These are phyloP conservation scores for Cryptococcus wingfieldii DNA, from an alignment of 1,284 basidiomycete species.

Conservation along the genomic window DNA sequence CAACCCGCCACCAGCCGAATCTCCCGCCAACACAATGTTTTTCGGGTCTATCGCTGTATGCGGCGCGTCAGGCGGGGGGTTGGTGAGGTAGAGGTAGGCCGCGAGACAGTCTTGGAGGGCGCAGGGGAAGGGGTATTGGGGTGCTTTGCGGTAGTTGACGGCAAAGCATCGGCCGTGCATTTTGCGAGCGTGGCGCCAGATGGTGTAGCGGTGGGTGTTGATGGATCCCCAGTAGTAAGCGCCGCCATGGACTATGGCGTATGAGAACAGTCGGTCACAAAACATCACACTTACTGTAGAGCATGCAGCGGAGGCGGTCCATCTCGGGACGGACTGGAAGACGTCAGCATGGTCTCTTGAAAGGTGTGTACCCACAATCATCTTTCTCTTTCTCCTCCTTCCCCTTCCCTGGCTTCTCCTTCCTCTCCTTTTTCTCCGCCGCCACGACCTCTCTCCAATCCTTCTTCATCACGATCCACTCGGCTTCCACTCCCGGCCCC, in stretches of 20 bases:
- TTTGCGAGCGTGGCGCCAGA: conserved; percentile 78
- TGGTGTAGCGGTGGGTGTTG: conserved; percentile 62
- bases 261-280: not conserved
- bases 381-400: conserved; percentile 3
- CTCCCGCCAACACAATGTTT: conserved; percentile 76
- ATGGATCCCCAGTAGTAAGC: conserved; percentile 55
- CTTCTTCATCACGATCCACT: conserved; percentile 74
- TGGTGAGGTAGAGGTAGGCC: conserved; percentile 70
- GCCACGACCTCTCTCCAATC: conserved; percentile 47
- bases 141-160: conserved; percentile 79
- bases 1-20: conserved; percentile 91
- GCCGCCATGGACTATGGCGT: conserved; percentile 59
- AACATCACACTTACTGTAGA: conserved; percentile 54
- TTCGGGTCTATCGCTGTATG: conserved; percentile 77
- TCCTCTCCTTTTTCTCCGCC: conserved; percentile 17
- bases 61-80: conserved; percentile 64
- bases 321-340: conserved; percentile 58
- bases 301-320: conserved; percentile 79
- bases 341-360: conserved; percentile 2
- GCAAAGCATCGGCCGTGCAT: conserved; percentile 85
- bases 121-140: conserved; percentile 96
- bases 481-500: conserved; percentile 70
- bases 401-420: conserved; percentile 21
- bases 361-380: not conserved
- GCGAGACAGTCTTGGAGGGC: conserved; percentile 82